A percentile compares a stretch with the other conserved stretches of the same genome.
Conservation (phyloP, 495 filamentous ascomycete genomes). For the Tuber borchii region DNA sequence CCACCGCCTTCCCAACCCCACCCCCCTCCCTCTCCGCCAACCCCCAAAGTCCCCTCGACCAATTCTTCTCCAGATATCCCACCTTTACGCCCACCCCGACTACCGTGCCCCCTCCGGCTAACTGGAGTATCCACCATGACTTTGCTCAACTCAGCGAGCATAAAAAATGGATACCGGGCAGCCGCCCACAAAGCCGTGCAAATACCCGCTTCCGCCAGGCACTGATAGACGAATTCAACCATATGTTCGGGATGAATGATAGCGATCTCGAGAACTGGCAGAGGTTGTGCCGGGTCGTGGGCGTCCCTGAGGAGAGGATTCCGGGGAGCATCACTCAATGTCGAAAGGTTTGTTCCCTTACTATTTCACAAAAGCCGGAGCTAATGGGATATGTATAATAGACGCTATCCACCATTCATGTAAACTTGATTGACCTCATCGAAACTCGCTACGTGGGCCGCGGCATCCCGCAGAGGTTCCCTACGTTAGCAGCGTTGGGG, state of each 20-base stretch:
- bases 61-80: neutral
- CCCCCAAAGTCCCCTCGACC: slow-evolving; percentile 1
- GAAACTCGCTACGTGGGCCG: neutral
- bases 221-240: slow-evolving; percentile 34
- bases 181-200: slow-evolving; percentile 6
- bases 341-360: slow-evolving; percentile 44
- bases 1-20: no score
- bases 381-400: neutral
- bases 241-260: slow-evolving; percentile 24
- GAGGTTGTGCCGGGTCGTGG: slow-evolving; percentile 41
- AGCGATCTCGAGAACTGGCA: slow-evolving; percentile 30
- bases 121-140: neutral
- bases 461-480: slow-evolving; percentile 8
- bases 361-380: neutral
- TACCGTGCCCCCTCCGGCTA: neutral
- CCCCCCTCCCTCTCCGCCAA: neutral
- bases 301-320: slow-evolving; percentile 24
- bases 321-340: slow-evolving; percentile 44
- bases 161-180: slow-evolving; percentile 7
- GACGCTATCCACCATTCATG: slow-evolving; percentile 8
- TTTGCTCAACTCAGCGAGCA: slow-evolving; percentile 13
- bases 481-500: slow-evolving; percentile 8
- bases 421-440: slow-evolving; percentile 30
- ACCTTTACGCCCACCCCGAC: neutral
- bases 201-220: slow-evolving; percentile 15